Conservation (phyloP, 2,329 filamentous ascomycete genomes). For the Boeremia lycopersici region DNA sequence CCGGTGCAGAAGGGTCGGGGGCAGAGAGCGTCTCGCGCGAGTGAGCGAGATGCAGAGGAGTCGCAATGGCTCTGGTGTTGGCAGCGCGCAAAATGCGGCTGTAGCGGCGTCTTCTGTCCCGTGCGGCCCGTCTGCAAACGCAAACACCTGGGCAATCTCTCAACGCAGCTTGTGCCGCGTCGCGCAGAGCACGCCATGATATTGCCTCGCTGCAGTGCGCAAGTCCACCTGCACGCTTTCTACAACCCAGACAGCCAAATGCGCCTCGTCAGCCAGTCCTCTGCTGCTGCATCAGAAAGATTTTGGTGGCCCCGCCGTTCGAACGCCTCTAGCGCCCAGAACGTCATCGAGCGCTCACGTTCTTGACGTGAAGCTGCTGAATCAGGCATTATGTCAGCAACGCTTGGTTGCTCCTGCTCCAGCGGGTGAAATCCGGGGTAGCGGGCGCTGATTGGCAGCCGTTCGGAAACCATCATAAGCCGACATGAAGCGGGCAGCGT, state of each 20-base stretch:
- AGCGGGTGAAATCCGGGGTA: slow-evolving; percentile 13
- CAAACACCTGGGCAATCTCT: background rate
- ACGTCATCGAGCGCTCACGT: slow-evolving; percentile 9
- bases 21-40: slow-evolving; percentile 5
- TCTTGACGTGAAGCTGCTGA: slow-evolving; percentile 8
- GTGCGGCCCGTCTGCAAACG: slow-evolving; percentile 1
- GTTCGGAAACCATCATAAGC: background rate
- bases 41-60: slow-evolving; percentile 2
- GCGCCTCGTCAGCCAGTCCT: background rate
- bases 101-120: slow-evolving; percentile 2
- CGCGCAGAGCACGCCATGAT: background rate
- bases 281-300: background rate
- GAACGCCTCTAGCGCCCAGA: slow-evolving; percentile 6
- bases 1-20: slow-evolving; percentile 13
- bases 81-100: slow-evolving; percentile 15
- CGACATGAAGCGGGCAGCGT: slow-evolving; percentile 11
- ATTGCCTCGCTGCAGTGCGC: background rate
- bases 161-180: background rate
- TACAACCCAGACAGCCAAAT: background rate
- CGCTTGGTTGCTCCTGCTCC: background rate
- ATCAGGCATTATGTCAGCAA: slow-evolving; percentile 10
- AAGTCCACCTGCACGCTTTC: background rate
- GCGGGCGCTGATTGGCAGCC: background rate
- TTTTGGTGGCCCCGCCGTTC: slow-evolving; percentile 7
- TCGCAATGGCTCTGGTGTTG: slow-evolving; percentile 1